Base-by-base conservation (phyloP, 73 alveolate genomes). In the Uronychia binucleata region DNA sequence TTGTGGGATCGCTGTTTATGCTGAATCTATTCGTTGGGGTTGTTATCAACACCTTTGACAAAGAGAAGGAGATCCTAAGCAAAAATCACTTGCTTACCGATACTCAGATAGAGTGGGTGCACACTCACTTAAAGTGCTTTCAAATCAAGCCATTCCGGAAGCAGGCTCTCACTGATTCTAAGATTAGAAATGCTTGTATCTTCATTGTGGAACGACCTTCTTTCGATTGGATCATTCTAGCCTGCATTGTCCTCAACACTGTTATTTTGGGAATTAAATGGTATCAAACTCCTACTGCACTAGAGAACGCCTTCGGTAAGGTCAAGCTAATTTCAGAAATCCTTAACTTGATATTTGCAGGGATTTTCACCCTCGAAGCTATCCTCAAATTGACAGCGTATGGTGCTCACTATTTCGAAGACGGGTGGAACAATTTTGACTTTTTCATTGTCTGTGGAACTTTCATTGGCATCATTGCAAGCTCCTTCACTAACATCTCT, bases 391-490 rank as follows among this genome's bases (percentile, higher is more conserved):
- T 96, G 0, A 81, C 91, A 26, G 99, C 98, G 25, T 92, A 91
- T 86, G 98, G 98, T 0, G 78, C 77, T 1, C 97, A 93, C 26
- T 97, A 97, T 85, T 95, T 94, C 82, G 88, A 95, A 83, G 84
- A 86, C 75, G 92, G 93, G 11, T 97, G 99, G 98, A 96, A 97
- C 82, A 82, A 93, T 78, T 97, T 96, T 93, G 99, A 97, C 86
- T 97, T 97, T 88, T 81, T 93, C 78, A 94, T 96, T 31, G 98
- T 96, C 30, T 46, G 93, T 28, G 93, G 92, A n/a, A 84, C 96
- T 31, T 80, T 92, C 33, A 89, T 83, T 27, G 92, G 90, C 30
- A 74, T 96, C 28, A 80, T 88, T 5, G 57, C 83, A 30, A 85
- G 80, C 28, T 85, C 79, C 83, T 78, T 90, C 30, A 94, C 92